These are phyloP conservation scores for Castanospermum australe DNA, from an alignment of 306 rosid species.

Conservation along the genomic window DNA sequence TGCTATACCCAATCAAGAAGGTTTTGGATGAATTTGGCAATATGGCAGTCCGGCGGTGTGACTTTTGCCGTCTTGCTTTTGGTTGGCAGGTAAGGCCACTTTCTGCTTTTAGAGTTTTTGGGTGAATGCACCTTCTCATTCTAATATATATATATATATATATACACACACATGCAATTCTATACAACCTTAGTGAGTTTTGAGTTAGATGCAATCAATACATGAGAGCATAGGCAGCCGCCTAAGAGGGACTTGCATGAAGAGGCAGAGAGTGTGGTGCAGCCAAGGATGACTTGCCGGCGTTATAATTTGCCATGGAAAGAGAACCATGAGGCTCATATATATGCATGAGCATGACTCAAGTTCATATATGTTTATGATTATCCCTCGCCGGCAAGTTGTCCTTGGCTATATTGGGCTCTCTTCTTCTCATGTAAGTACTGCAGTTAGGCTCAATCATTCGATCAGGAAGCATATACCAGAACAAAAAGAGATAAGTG, in stretches of 20 bases:
- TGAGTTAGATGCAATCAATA: too few species aligned
- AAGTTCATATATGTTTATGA: too few species aligned
- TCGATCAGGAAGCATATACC: neutral
- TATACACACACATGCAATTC: neutral
- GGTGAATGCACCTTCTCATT: constrained; percentile 8
- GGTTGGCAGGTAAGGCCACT: constrained; percentile 35
- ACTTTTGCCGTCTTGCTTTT: constrained; percentile 28
- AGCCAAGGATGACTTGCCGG: constrained; percentile 79
- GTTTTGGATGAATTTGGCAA: constrained; percentile 35
- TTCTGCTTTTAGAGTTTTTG: constrained; percentile 30
- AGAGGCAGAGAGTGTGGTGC: constrained; percentile 39
- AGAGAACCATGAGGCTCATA: neutral
- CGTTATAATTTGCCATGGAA: neutral
- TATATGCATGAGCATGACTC: neutral
- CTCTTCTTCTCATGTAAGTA: constrained; percentile 48
- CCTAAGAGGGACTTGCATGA: constrained; percentile 53
- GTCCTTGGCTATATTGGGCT: constrained; percentile 54
- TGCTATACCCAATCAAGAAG: constrained; percentile 37
- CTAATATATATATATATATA: neutral
- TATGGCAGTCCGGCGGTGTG: constrained; percentile 13
- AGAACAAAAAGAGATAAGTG: constrained; percentile 16
- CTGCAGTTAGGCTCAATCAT: constrained; percentile 33
- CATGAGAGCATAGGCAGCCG: neutral
- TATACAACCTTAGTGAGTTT: neutral
- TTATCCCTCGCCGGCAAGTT: constrained; percentile 40